Base-by-base conservation (phyloP, 305 asterid genomes). In the Ilex paraguariensis region DNA sequence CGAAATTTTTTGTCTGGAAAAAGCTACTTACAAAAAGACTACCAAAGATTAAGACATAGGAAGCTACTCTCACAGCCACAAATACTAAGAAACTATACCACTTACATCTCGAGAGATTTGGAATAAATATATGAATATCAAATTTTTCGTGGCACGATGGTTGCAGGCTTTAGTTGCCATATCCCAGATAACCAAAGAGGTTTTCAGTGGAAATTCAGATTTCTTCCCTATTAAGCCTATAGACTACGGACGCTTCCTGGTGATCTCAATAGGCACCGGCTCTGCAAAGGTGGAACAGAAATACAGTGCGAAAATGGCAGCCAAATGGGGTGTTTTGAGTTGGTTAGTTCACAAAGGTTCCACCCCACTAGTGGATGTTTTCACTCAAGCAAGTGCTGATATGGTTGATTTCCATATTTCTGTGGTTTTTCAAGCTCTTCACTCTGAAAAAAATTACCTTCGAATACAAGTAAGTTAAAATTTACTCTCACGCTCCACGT, bases 211-310 rank as follows among this genome's bases (percentile, higher is more conserved):
- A 36, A 63, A 68, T 15, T 63, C 75, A 0, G 76, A 73, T 48
- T 73, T 73, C 70, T 64, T 65, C 36, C 72, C 78, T 3, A 64
- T 68, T 0, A 61, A 57, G 59, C 69, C 84, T 0, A 48, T 13
- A 45, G 82, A 78, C 53, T 73, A 63, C 13, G 78, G 80, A 9
- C 69, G 78, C 0, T 61, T 66, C 52, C 40, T 81, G 16, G 84
- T 82, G 58, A 69, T 82, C 14, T 79, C 82, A 3, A 8, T 82
- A 17, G 84, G 84, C 44, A 73, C 81, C 2, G 87, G 84, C 4
- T 58, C 72, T 0, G 69, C 71, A 3, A 79, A 74, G 67, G n/a
- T 36, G 28, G 79, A 77, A 12, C 56, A 65, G 6, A 76, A 60
- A 16, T 79, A 59, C 48, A 64, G 52, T n/a, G 80, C 83, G 0